Conservation (phyloP, 306 rosid genomes). For the Begonia masoniana region DNA sequence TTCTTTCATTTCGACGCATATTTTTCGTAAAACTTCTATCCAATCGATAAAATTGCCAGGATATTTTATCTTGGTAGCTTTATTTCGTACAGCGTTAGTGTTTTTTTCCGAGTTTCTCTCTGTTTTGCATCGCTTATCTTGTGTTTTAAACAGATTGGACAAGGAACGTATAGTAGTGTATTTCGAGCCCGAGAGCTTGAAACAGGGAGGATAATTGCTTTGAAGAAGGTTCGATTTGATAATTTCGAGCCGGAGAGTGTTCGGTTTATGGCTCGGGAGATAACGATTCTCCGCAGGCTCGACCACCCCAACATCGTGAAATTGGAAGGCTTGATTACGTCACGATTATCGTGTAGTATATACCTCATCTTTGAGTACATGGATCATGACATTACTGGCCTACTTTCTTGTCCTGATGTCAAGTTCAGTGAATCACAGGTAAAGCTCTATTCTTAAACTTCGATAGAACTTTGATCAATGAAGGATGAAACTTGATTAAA, state of each 20-base stretch:
- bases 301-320: conserved; percentile 88
- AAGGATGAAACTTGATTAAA: too few species aligned
- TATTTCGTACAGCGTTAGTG: too few species aligned
- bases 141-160: conserved; percentile 62
- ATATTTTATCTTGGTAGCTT: too few species aligned
- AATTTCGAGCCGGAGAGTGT: conserved; percentile 98
- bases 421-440: conserved; percentile 92
- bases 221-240: conserved; percentile 97
- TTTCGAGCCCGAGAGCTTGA: conserved; percentile 80
- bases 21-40: too few species aligned
- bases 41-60: too few species aligned
- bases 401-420: conserved; percentile 80
- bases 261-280: conserved; percentile 92
- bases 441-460: conserved; percentile 8
- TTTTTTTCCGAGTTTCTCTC: not conserved
- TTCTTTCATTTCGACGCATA: too few species aligned
- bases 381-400: conserved; percentile 96
- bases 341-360: conserved; percentile 81
- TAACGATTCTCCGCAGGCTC: conserved; percentile 82
- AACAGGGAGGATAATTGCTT: conserved; percentile 80
- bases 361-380: conserved; percentile 95
- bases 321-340: conserved; percentile 81
- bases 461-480: too few species aligned
- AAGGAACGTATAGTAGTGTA: conserved; percentile 94
- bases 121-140: not conserved